A percentile compares a stretch with the other conserved stretches of the same genome.
phyloP scores from a whole-genome alignment of 495 filamentous ascomycete species.

The Penicillium bovifimosum region DNA sequence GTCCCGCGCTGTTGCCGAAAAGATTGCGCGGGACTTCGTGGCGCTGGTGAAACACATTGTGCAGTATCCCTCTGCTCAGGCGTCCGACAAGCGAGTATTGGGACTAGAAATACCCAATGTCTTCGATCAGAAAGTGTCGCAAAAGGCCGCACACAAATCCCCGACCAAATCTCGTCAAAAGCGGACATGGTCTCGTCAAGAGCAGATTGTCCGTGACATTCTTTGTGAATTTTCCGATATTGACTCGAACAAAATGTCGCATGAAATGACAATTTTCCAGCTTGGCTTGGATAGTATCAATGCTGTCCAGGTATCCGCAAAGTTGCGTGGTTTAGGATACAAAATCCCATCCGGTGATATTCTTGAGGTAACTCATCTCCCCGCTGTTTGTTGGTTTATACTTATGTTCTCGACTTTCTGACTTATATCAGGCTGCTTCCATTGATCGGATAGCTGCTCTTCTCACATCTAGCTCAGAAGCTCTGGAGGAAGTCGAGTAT shows the following conservation, averaged over 20 bases:
- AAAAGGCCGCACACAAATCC: neutral
- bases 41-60: conserved; percentile 37
- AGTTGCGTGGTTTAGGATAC: conserved; percentile 54
- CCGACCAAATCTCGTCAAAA: neutral
- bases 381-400: neutral
- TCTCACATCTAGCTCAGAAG: conserved; percentile 12
- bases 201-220: conserved; percentile 55
- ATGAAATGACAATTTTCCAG: conserved; percentile 47
- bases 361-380: conserved; percentile 42
- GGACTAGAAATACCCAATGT: conserved; percentile 2
- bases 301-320: conserved; percentile 56
- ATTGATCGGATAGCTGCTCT: conserved; percentile 24
- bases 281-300: conserved; percentile 43
- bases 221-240: conserved; percentile 51
- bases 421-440: conserved; percentile 44
- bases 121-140: neutral
- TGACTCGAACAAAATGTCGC: conserved; percentile 41
- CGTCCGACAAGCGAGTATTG: conserved; percentile 19
- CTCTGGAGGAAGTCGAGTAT: conserved; percentile 14
- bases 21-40: conserved; percentile 46
- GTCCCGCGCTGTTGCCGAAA: conserved; percentile 27
- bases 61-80: conserved; percentile 30
- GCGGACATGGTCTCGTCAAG: conserved; percentile 46
- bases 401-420: conserved; percentile 48
- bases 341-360: conserved; percentile 60